A percentile compares a stretch with the other conserved stretches of the same genome.
These are phyloP conservation scores for Psilocybe sp. DNA, from an alignment of 768 basidiomycete genomes.

Conservation along the genomic window DNA sequence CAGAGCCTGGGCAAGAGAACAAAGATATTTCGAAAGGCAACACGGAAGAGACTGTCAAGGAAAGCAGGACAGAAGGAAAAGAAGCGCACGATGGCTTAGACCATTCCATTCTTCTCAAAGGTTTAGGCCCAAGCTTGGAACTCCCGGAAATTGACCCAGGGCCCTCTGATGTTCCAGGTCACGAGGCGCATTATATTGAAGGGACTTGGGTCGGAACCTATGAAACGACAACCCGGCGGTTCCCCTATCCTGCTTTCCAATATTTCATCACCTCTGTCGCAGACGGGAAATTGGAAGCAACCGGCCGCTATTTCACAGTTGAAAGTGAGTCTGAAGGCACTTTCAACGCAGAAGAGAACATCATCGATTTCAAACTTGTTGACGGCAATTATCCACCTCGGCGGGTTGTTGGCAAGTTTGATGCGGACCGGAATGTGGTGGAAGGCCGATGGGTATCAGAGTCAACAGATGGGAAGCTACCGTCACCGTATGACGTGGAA, in stretches of 20 bases:
- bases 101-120: not conserved
- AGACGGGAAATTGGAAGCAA: not conserved
- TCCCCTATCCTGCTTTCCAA: not conserved
- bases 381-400: too few species aligned
- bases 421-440: too few species aligned
- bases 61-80: not conserved
- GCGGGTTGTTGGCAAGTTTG: too few species aligned
- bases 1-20: not conserved
- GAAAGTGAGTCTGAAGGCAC: too few species aligned
- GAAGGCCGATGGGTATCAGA: too few species aligned
- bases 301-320: too few species aligned
- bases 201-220: not conserved
- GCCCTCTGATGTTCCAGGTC: not conserved
- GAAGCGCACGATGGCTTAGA: not conserved
- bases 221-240: not conserved
- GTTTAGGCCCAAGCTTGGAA: not conserved
- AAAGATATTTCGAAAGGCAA: not conserved
- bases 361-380: too few species aligned
- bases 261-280: not conserved
- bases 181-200: not conserved
- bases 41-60: not conserved
- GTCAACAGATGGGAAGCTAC: not conserved
- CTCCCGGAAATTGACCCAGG: not conserved
- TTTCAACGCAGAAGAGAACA: too few species aligned
- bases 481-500: not conserved